Evolutionary conservation across 164 flowering plant species (phyloP), one percentile per base, ranked within the genome.

Genomic region (Tetracentron sinense): DNA sequence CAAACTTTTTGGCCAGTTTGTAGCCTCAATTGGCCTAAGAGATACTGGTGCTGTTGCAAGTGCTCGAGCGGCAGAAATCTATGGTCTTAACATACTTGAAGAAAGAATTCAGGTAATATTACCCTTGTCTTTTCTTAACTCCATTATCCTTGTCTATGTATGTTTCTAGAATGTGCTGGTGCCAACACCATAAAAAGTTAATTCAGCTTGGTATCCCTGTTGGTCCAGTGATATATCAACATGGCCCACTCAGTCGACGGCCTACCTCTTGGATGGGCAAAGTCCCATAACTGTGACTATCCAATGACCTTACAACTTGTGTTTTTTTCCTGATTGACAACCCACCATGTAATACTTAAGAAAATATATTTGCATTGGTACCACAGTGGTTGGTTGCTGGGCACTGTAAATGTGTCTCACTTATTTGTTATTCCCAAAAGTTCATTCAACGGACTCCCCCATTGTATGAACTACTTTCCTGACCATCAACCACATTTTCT

Each of bases 21-120:
- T 83, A 42, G 83, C 85, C 49, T 64, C 70, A 50, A 77, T 69
- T 42, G 58, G 63, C 26, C 65, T 82, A 26, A 68, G 70, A 65
- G 84, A 86, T 72, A 69, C 84, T 44, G 92, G 83, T 38, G 86
- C 74, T 17, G 64, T 87, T 61, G 90, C 92, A 48, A 82, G 88
- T 70, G 77, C 80, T 23, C 80, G 83, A 59, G 90, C 88, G 60
- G 92, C 89, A 54, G 77, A 77, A 52, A 72, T 87, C 21, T 87
- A 87, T 69, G 86, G 89, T 54, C 81, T 87, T 38, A 72, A 83
- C 50, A 57, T 85, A 52, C 82, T 87, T 63, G 85, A 78, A 38
- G 82, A 80, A 66, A 69, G 63, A 57, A 73, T 84, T 44, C 86
- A 85, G 79, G 90, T 69, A 35, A 51, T 12, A 20, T 62, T 51